Percentiles rank a stretch among this genome's conserved stretches.
Conservation (phyloP, 768 basidiomycete genomes). For the Pisolithus marmoratus region DNA sequence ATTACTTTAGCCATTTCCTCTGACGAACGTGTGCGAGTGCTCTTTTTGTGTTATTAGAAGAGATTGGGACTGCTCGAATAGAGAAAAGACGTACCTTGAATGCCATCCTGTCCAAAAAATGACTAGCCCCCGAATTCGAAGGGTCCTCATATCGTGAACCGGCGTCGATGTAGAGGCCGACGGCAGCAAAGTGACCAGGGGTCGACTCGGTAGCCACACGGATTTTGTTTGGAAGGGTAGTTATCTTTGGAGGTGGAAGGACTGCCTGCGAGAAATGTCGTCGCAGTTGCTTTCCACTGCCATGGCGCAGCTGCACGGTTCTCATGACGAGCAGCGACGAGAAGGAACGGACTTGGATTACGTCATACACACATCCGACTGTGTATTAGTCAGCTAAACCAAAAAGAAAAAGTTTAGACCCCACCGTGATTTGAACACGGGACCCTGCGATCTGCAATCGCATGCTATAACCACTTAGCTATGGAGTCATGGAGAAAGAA, state of each 20-base stretch:
- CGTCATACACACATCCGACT: background rate
- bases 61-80: background rate
- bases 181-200: constrained; percentile 90
- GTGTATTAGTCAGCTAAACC: too few relatives aligned
- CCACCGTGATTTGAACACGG: constrained; percentile 55
- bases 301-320: constrained; percentile 37
- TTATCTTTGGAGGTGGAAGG: constrained; percentile 49
- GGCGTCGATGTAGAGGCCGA: constrained; percentile 91
- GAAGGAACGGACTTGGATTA: constrained; percentile 1
- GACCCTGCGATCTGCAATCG: constrained; percentile 56
- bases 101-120: constrained; percentile 93
- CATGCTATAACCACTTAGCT: constrained; percentile 50
- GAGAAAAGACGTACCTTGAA: constrained; percentile 67
- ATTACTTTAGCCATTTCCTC: constrained; percentile 78
- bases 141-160: constrained; percentile 85
- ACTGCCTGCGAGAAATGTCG: constrained; percentile 22
- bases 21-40: constrained; percentile 63
- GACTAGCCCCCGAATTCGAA: constrained; percentile 72
- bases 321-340: constrained; percentile 30
- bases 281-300: constrained; percentile 17
- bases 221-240: constrained; percentile 87
- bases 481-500: constrained; percentile 14
- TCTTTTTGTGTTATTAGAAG: constrained; percentile 38
- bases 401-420: too few relatives aligned
- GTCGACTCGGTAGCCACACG: constrained; percentile 87